Evolutionary conservation across 2,329 filamentous ascomycete species (phyloP), one percentile per base, ranked within the genome.

Genomic region (Dactylellina leptospora): DNA sequence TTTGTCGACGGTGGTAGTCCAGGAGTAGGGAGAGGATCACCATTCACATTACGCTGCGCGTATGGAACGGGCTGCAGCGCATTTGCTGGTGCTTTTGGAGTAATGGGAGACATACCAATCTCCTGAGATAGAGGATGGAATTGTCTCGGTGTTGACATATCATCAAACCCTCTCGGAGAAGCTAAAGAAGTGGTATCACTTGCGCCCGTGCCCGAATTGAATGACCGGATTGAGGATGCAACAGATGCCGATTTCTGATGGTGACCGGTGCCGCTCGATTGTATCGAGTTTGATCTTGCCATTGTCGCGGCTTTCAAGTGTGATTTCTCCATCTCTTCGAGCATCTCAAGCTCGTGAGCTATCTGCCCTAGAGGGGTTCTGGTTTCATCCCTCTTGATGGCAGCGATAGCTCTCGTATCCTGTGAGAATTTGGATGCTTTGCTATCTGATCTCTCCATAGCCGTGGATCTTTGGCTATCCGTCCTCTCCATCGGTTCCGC

Each of bases 301-400:
- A 47, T 74, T 55, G 22, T 61, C 47, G 28, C 36, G 4, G 61
- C 60, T 45, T 63, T 73, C 47, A 73, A 11, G 36, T 73, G 69
- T 13, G 60, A 61, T 28, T 73, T 73, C 42, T 76, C 76, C 56
- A 77, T 73, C 45, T 83, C 82, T 61, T 90, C 88, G 2, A 86
- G 80, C 20, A 87, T 84, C 71, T 87, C 87, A 76, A 88, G 85
- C 64, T 91, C 88, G 73, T 87, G 85, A n/a, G 89, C 87, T 70
- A 93, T 88, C 74, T 89, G 88, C 61, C 90, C 88, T 69, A 92
- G 82, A 0, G 90, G 90, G 6, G 90, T 93, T 79, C 90, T 83
- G 2, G 80, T 79, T 33, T 72, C 68, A 18, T 72, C 68, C 18
- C 68, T 47, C 30, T 55, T 64, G 11, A 74, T 63, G 3, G 59